phyloP scores from a whole-genome alignment of 1,284 basidiomycete species.

The Apiotrichum gracile region DNA sequence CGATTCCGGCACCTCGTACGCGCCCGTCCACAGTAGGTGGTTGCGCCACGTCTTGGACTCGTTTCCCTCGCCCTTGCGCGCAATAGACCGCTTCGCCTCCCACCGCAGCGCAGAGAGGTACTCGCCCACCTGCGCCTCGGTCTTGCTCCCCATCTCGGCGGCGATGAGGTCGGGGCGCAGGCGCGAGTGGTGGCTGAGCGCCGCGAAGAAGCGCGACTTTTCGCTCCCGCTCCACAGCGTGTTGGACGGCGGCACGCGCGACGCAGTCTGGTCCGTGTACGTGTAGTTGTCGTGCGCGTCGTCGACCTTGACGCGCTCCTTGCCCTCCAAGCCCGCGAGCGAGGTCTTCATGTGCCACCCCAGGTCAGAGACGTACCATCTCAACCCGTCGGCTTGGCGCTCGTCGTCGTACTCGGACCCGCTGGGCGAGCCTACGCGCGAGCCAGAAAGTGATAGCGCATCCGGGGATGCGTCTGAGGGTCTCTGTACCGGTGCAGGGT shows the following conservation, averaged over 20 bases:
- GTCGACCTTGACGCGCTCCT: background rate
- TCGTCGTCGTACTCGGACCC: background rate
- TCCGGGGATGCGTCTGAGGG: background rate
- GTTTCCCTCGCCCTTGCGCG: constrained; percentile 36
- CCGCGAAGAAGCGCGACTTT: constrained; percentile 65
- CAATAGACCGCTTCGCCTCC: constrained; percentile 1
- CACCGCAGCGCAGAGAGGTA: constrained; percentile 54
- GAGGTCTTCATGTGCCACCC: background rate
- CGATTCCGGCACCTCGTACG: constrained; percentile 55
- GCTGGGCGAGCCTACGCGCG: too few species aligned
- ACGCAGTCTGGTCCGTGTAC: background rate
- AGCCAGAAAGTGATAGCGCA: too few species aligned
- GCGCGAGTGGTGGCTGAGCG: constrained; percentile 58
- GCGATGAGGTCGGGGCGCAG: constrained; percentile 66
- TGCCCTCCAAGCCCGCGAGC: background rate
- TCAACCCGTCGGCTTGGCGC: background rate
- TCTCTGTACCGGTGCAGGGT: too few species aligned
- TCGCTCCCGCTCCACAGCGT: constrained; percentile 62
- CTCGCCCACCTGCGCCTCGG: constrained; percentile 55
- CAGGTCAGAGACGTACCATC: constrained; percentile 10
- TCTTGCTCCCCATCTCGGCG: constrained; percentile 57
- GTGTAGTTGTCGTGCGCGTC: background rate
- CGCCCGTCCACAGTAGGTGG: constrained; percentile 20
- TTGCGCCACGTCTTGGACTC: constrained; percentile 8
- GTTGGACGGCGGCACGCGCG: background rate